These are phyloP conservation scores for Rhodotorula sp. DNA, from an alignment of 1,284 basidiomycete genomes.

Conservation along the genomic window DNA sequence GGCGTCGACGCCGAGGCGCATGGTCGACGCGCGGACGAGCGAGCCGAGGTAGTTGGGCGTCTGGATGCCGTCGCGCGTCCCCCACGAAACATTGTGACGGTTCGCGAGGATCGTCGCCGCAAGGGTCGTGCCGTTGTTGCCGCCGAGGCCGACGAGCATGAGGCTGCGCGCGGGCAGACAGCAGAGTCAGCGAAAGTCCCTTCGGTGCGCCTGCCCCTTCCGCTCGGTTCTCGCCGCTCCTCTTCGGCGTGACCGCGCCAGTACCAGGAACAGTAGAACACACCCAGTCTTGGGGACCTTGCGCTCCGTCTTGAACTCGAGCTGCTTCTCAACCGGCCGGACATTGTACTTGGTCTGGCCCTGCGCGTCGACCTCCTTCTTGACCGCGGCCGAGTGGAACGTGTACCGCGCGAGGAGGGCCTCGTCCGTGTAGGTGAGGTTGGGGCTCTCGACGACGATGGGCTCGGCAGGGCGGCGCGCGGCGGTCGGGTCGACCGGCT, in stretches of 20 bases:
- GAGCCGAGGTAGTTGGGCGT: constrained; percentile 91
- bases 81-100: constrained; percentile 91
- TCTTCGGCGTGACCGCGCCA: no score
- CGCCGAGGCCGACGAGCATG: constrained; percentile 95
- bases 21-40: constrained; percentile 88
- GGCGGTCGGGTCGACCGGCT: constrained; percentile 75
- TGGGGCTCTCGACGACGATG: constrained; percentile 80
- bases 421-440: constrained; percentile 76
- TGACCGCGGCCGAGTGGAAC: constrained; percentile 62
- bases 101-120: constrained; percentile 95
- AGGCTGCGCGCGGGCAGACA: constrained; percentile 59
- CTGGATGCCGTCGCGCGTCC: constrained; percentile 88
- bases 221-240: no score
- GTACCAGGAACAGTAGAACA: constrained; percentile 50
- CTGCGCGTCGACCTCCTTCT: constrained; percentile 64
- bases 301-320: constrained; percentile 88
- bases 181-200: background rate
- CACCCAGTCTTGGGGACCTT: constrained; percentile 91
- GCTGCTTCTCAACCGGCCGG: constrained; percentile 70
- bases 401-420: constrained; percentile 79
- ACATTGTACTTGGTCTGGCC: constrained; percentile 60
- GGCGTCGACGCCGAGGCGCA: constrained; percentile 81
- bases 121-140: constrained; percentile 96
- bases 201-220: background rate
- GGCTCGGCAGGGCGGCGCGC: constrained; percentile 68